Base-by-base conservation (phyloP, 805 yeast species). In the Candida pini region DNA sequence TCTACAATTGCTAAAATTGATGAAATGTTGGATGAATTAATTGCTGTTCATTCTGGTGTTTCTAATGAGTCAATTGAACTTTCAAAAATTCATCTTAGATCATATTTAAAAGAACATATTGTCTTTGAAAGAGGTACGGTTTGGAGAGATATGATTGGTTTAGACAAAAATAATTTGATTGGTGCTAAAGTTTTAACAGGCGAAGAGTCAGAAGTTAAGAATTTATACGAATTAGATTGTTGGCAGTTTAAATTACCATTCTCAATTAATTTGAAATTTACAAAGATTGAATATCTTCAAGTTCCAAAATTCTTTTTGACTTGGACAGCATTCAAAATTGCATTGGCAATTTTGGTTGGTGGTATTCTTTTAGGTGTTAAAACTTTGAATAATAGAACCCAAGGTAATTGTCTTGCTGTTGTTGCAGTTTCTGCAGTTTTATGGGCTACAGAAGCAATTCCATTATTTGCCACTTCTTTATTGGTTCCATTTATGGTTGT, bases 351-450 rank as follows among this genome's bases (percentile, higher is more conserved):
- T 29, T 50, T 68, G 9, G 64, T 69, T n/a, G 78, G 81, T 14
- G 69, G 71, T 24, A 47, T 78, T 9, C 58, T 80, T 23, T 53
- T 79, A 34, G 70, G 72, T 36, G 75, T 79, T 26, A 69, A 75
- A 41, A 78, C 86, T 1, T 71, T 80, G 41, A 71, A 77, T 41
- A 84, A 78, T 49, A 62, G 62, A 25, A 76, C 71, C 4, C 76
- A 80, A 51, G 72, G 69, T 47, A 70, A 81, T 48, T 75, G 82
- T 56, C 69, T 80, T 67, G 84, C 85, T 5, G 63, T 79, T 18
- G 71, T 79, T 28, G 81, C 70, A 9, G 73, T 81, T 43, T 54
- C 66, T 31, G 73, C 75, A 7, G 57, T 71, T 41, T 49, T 70
- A 28, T 71, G 76, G 76, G 76, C 76, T 6, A 51, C 69, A 10